A percentile compares a stretch with the other conserved stretches of the same genome.
Evolutionary conservation across 805 yeast species (phyloP).

Genomic region (Nakazawaea siamensis): DNA sequence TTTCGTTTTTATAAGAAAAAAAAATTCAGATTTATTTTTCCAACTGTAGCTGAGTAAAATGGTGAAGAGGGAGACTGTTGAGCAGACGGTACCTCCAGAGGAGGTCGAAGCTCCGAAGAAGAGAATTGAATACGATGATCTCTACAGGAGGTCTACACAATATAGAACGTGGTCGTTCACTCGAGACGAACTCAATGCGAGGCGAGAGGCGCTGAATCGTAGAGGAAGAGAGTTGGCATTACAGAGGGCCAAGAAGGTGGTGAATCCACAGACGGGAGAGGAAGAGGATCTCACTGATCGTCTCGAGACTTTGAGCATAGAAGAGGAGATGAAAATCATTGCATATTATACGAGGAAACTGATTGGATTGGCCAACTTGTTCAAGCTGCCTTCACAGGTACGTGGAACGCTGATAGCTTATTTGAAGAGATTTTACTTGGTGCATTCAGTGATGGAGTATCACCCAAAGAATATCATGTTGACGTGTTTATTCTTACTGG

Average conservation of each 20-base stretch:
- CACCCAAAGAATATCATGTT: conserved; percentile 79
- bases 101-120: conserved; percentile 11
- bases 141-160: conserved; percentile 83
- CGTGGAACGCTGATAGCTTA: conserved; percentile 81
- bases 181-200: conserved; percentile 39
- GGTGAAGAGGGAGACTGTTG: too few relatives aligned
- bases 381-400: conserved; percentile 83
- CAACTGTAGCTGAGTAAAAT: too few relatives aligned
- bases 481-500: conserved; percentile 82
- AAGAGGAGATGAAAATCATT: conserved; percentile 67
- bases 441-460: conserved; percentile 75
- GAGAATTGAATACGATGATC: conserved; percentile 68
- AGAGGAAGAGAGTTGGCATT: conserved; percentile 38
- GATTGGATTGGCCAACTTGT: conserved; percentile 58
- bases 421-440: conserved; percentile 71
- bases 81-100: background rate
- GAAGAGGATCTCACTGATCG: background rate
- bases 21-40: too few relatives aligned
- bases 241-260: conserved; percentile 13
- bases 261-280: conserved; percentile 9
- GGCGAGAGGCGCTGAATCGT: conserved; percentile 42
- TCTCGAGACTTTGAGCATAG: conserved; percentile 41
- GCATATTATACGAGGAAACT: conserved; percentile 67
- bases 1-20: too few relatives aligned
- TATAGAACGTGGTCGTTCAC: conserved; percentile 83